Percentiles rank a stretch among this genome's conserved stretches.
Conservation (phyloP, 1,284 basidiomycete species). For the Sanghuangporus weigelae region DNA sequence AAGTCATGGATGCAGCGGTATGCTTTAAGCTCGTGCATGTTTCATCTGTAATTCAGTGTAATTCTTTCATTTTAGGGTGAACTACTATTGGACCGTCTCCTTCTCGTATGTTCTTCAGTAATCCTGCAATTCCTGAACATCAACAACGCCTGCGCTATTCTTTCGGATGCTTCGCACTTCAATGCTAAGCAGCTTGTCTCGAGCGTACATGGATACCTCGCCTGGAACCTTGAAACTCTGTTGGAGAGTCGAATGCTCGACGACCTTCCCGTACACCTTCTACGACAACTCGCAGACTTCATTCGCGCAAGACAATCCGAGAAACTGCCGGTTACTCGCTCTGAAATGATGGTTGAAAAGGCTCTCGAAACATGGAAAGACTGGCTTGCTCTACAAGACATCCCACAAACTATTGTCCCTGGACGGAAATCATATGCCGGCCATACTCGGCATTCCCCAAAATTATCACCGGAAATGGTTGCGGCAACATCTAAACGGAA, state of each 20-base stretch:
- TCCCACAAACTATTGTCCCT: slow-evolving; percentile 59
- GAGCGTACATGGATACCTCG: slow-evolving; percentile 78
- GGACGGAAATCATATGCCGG: slow-evolving; percentile 29
- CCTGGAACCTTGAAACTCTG: slow-evolving; percentile 83
- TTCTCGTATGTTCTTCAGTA: slow-evolving; percentile 76
- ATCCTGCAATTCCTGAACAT: slow-evolving; percentile 70
- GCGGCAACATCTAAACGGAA: slow-evolving; percentile 9
- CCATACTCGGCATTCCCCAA: slow-evolving; percentile 39
- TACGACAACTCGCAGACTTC: slow-evolving; percentile 65
- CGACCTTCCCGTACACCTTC: slow-evolving; percentile 63
- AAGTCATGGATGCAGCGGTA: slow-evolving; percentile 82
- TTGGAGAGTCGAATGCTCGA: slow-evolving; percentile 79
- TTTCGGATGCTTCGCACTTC: slow-evolving; percentile 80
- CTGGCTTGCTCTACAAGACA: slow-evolving; percentile 80
- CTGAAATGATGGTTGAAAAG: slow-evolving; percentile 47
- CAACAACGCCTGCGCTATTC: slow-evolving; percentile 77
- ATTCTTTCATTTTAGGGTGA: slow-evolving; percentile 58
- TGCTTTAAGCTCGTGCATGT: slow-evolving; percentile 25
- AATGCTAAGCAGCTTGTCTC: slow-evolving; percentile 68
- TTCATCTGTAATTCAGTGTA: neutral
- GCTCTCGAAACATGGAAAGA: slow-evolving; percentile 64
- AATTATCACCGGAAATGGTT: slow-evolving; percentile 40
- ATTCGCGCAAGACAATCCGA: slow-evolving; percentile 59
- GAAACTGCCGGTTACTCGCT: slow-evolving; percentile 65
- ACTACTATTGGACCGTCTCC: slow-evolving; percentile 80